Evolutionary conservation across 257 asterid genomes (phyloP).

Genomic region (Lantana camara): DNA sequence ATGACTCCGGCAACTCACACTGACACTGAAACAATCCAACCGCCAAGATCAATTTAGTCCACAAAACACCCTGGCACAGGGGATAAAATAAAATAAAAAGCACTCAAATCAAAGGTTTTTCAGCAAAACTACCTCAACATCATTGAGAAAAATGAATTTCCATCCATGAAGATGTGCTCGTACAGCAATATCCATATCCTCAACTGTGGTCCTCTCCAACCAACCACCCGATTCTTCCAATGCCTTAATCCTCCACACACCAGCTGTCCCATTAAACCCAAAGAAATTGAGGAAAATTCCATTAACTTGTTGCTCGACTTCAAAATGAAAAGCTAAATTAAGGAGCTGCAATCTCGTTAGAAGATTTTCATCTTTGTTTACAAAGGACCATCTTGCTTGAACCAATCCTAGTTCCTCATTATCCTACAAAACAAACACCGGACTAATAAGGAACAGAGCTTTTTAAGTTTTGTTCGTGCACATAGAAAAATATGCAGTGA

Average conservation of each 20-base stretch:
- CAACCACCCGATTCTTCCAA: constrained; percentile 94
- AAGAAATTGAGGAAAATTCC: constrained; percentile 81
- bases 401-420: constrained; percentile 90
- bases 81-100: not conserved
- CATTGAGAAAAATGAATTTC: constrained; percentile 86
- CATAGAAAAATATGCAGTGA: constrained; percentile 7
- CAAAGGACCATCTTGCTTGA: constrained; percentile 95
- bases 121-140: constrained; percentile 64
- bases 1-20: constrained; percentile 90
- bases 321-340: constrained; percentile 86
- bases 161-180: constrained; percentile 95
- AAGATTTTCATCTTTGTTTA: constrained; percentile 87
- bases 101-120: too few relatives aligned
- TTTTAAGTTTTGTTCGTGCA: not conserved
- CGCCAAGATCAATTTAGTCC: not conserved
- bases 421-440: constrained; percentile 51
- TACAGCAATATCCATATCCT: constrained; percentile 95
- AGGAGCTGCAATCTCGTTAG: constrained; percentile 79
- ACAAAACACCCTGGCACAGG: constrained; percentile 10
- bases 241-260: constrained; percentile 89
- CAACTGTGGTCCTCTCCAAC: constrained; percentile 91
- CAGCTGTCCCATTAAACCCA: constrained; percentile 96
- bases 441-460: too few relatives aligned
- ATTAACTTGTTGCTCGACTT: constrained; percentile 92
- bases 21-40: constrained; percentile 56